Evolutionary conservation across 2,329 filamentous ascomycete species (phyloP).

Genomic region (Biscogniauxia mediterranea): DNA sequence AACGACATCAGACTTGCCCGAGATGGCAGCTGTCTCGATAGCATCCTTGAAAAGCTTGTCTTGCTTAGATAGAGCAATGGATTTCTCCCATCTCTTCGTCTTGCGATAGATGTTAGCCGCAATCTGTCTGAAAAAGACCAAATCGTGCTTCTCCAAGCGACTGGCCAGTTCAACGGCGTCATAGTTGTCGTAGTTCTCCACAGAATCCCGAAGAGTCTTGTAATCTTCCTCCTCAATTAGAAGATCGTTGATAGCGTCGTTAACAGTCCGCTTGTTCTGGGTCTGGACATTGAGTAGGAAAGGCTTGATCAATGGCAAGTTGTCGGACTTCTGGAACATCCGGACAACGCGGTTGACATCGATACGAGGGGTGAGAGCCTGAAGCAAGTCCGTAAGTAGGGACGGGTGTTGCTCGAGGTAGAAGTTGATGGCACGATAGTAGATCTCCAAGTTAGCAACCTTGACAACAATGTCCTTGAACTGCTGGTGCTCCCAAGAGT

Average conservation of each 20-base stretch:
- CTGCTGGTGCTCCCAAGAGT: slow-evolving; percentile 98
- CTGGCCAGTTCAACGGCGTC: slow-evolving; percentile 90
- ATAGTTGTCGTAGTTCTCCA: slow-evolving; percentile 99
- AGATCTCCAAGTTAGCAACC: slow-evolving; percentile 97
- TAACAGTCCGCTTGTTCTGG: slow-evolving; percentile 98
- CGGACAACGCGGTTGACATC: slow-evolving; percentile 99
- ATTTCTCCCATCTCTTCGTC: slow-evolving; percentile 99
- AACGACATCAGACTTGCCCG: slow-evolving; percentile 84
- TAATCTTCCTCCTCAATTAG: slow-evolving; percentile 99
- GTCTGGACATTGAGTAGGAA: slow-evolving; percentile 95
- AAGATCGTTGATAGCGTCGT: slow-evolving; percentile 96
- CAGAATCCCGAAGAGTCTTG: slow-evolving; percentile 96
- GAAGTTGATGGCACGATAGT: slow-evolving; percentile 95
- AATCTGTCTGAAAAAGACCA: slow-evolving; percentile 99
- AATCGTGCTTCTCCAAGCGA: slow-evolving; percentile 92
- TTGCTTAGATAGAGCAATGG: slow-evolving; percentile 94
- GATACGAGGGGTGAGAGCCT: slow-evolving; percentile 86
- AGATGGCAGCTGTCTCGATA: slow-evolving; percentile 94
- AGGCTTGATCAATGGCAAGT: slow-evolving; percentile 96
- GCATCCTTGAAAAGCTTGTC: slow-evolving; percentile 99
- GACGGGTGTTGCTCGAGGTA: slow-evolving; percentile 97
- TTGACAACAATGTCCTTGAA: slow-evolving; percentile 99
- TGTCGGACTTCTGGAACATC: slow-evolving; percentile 98
- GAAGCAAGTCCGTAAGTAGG: slow-evolving; percentile 90
- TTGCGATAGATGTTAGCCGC: slow-evolving; percentile 98